Evolutionary conservation across 805 yeast genomes (phyloP).

Genomic region (Candida coquimbonensis): DNA sequence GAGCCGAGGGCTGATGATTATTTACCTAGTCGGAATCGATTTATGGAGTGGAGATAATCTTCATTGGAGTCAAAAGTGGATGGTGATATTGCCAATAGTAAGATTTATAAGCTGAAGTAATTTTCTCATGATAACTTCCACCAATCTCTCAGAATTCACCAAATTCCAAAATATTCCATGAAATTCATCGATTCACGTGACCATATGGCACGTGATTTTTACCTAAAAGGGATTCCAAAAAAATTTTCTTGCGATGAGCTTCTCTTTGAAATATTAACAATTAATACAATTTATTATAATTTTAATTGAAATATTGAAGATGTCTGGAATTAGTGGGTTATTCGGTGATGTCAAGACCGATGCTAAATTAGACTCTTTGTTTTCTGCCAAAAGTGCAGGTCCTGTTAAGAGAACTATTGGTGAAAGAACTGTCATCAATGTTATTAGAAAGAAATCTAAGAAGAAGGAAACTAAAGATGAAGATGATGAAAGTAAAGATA

Average conservation of each 20-base stretch:
- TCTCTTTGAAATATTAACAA: neutral
- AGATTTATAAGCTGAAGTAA: too few relatives aligned
- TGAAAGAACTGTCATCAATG: conserved; percentile 28
- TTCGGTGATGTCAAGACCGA: conserved; percentile 27
- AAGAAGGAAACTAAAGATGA: conserved; percentile 15
- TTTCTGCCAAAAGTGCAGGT: conserved; percentile 35
- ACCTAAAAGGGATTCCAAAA: neutral
- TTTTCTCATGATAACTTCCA: too few relatives aligned
- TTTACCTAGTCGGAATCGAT: too few relatives aligned
- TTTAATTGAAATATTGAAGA: neutral
- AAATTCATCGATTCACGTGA: neutral
- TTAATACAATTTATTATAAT: too few relatives aligned
- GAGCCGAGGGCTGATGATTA: too few relatives aligned
- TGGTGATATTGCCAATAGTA: too few relatives aligned
- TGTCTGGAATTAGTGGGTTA: conserved; percentile 27
- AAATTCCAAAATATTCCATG: too few relatives aligned
- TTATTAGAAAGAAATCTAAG: conserved; percentile 7
- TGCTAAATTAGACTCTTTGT: conserved; percentile 26
- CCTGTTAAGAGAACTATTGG: conserved; percentile 38
- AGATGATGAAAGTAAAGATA: conserved; percentile 8
- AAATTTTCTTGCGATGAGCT: conserved; percentile 15
- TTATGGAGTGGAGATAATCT: too few relatives aligned
- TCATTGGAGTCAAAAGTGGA: too few relatives aligned
- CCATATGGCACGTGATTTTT: neutral
- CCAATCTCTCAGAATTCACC: too few relatives aligned